Conservation (phyloP, 2,329 filamentous ascomycete species). For the Cytospora piceae region DNA sequence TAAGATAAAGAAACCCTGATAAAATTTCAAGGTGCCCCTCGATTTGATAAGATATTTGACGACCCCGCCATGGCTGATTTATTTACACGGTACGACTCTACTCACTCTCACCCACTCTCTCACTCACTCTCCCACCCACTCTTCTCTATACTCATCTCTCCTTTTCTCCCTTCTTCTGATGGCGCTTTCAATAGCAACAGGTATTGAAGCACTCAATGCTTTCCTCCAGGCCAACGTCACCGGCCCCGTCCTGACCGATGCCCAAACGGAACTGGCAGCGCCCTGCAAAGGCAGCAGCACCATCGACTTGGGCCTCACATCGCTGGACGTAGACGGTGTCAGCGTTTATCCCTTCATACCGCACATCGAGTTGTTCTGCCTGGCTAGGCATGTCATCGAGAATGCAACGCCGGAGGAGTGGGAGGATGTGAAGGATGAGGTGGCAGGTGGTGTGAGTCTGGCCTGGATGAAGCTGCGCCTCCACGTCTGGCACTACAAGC, state of each 20-base stretch:
- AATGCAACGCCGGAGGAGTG: slow-evolving; percentile 40
- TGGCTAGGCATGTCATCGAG: slow-evolving; percentile 62
- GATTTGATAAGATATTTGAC: not conserved
- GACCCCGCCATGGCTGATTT: not conserved
- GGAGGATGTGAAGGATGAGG: slow-evolving; percentile 6
- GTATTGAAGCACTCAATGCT: slow-evolving; percentile 70
- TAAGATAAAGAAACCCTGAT: slow-evolving; percentile 17
- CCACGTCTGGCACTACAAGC: slow-evolving; percentile 70
- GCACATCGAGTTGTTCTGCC: slow-evolving; percentile 78
- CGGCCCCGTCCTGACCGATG: slow-evolving; percentile 70
- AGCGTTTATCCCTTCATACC: slow-evolving; percentile 85
- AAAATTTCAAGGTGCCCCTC: slow-evolving; percentile 25
- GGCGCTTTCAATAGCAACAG: slow-evolving; percentile 48
- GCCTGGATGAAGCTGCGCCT: slow-evolving; percentile 71
- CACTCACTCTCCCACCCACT: not conserved
- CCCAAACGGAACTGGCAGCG: slow-evolving; percentile 24
- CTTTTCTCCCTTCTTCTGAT: slow-evolving; percentile 6
- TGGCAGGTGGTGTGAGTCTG: slow-evolving; percentile 38
- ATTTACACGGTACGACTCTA: slow-evolving; percentile 34
- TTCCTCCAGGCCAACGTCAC: slow-evolving; percentile 90
- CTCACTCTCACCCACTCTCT: not conserved
- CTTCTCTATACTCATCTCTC: not conserved
- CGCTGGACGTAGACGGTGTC: slow-evolving; percentile 80
- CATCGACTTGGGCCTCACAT: slow-evolving; percentile 64
- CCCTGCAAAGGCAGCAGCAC: slow-evolving; percentile 38